phyloP scores from a whole-genome alignment of 2,329 filamentous ascomycete genomes.

The Penicillium sp. region DNA sequence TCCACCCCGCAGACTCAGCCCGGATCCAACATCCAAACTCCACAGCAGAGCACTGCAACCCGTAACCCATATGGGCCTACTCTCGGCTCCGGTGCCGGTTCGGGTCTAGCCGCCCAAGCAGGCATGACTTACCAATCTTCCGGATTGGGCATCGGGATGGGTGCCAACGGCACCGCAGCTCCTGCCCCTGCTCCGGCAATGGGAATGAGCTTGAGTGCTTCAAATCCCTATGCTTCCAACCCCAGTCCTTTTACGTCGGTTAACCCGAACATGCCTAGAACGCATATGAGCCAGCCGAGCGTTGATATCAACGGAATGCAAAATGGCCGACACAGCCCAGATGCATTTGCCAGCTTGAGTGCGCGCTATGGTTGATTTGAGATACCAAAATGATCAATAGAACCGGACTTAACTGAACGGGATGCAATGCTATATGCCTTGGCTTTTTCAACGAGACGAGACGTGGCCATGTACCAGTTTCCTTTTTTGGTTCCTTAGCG shows the following conservation, averaged over 20 bases:
- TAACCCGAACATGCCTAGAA: constrained; percentile 18
- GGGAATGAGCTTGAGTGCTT: neutral
- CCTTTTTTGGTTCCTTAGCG: neutral
- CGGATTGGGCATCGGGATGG: constrained; percentile 19
- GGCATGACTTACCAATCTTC: constrained; percentile 18
- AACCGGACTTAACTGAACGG: neutral
- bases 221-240: neutral
- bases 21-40: constrained; percentile 20
- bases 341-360: constrained; percentile 52
- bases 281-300: constrained; percentile 50
- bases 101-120: constrained; percentile 25
- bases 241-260: neutral
- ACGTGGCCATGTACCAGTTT: neutral
- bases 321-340: constrained; percentile 50
- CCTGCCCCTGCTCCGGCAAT: constrained; percentile 3
- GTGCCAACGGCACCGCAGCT: constrained; percentile 7
- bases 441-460: neutral
- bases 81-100: constrained; percentile 7
- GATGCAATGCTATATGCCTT: neutral
- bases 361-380: constrained; percentile 41
- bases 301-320: constrained; percentile 49
- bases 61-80: constrained; percentile 25
- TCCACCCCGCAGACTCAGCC: constrained; percentile 27
- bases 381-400: neutral
- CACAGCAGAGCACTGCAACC: constrained; percentile 21